Base-by-base conservation (phyloP, 768 basidiomycete genomes). In the Kwoniella dejecticola region DNA sequence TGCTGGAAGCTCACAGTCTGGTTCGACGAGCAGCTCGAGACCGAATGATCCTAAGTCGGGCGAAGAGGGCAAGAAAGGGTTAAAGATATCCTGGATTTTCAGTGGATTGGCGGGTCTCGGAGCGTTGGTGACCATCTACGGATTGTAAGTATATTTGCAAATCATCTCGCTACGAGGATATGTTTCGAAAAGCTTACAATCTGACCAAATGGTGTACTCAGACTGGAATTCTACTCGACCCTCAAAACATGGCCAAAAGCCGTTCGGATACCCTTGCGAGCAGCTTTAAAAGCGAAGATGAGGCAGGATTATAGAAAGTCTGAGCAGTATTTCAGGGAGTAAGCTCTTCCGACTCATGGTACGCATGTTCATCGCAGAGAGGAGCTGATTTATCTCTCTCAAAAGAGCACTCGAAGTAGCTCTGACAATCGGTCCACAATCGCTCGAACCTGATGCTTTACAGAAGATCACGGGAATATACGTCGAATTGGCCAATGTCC, bases 381-480 rank as follows among this genome's bases (percentile, higher is more conserved):
- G 33, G 12, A 12, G 8, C 8, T 38, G 21, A n/a, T 26, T 23
- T 54, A n/a, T 27, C 19, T 2, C 41, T 15, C 4, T 44, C 10
- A 0, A 36, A 17, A 57, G 56, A 48, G 76, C 77, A 10, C 63
- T 79, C 33, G 74, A 71, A 17, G 72, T 64, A 12, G 66, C 76
- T 21, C 53, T 70, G n/a, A 31, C 60, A 5, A 46, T 79, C 12
- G 71, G 72, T 23, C 60, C 52, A 10, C 15, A 53, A 4, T 49
- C 55, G 2, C 65, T 79, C 11, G 63, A 61, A 23, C 72, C 74
- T 0, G 73, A 77, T 23, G 71, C 74, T 2, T 45, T 76, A 11
- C 68, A 71, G 30, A 79, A 79, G 60, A 58, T 79, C 15, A 71
- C 76, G 1, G 77, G 77, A 3, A 66, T 79, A 42, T 77, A 71